phyloP scores from a whole-genome alignment of 257 asterid genomes.

The Nyctanthes arbortristis region DNA sequence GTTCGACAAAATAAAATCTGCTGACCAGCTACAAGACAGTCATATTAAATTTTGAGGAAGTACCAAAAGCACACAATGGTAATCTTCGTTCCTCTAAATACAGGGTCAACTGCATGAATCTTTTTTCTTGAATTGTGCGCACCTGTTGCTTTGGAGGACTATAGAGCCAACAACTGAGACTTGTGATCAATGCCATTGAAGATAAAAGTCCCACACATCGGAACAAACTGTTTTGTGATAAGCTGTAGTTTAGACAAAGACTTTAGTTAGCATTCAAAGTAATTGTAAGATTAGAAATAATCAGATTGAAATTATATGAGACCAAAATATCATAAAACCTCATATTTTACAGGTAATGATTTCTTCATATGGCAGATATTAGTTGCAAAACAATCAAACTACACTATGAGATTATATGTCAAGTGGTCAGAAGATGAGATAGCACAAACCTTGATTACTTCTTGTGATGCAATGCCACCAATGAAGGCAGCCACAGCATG shows the following conservation, averaged over 20 bases:
- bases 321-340: not conserved
- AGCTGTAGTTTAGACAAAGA: constrained; percentile 53
- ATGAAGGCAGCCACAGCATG: constrained; percentile 91
- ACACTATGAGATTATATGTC: no score
- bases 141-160: constrained; percentile 31
- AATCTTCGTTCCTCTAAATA: not conserved
- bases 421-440: not conserved
- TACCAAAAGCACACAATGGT: no score
- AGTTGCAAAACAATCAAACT: no score
- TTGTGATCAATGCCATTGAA: constrained; percentile 92
- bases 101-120: not conserved
- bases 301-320: not conserved
- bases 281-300: not conserved
- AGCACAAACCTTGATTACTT: constrained; percentile 80
- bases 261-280: constrained; percentile 16
- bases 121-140: not conserved
- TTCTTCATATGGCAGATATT: not conserved
- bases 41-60: no score
- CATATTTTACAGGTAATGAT: not conserved
- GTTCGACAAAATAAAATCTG: not conserved
- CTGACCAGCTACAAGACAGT: not conserved
- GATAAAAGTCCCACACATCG: constrained; percentile 84
- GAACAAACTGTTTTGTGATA: constrained; percentile 88
- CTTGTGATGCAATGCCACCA: constrained; percentile 97
- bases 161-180: constrained; percentile 69